These are phyloP conservation scores for Neoboletus subvelutipes DNA, from an alignment of 768 basidiomycete genomes.

Conservation along the genomic window DNA sequence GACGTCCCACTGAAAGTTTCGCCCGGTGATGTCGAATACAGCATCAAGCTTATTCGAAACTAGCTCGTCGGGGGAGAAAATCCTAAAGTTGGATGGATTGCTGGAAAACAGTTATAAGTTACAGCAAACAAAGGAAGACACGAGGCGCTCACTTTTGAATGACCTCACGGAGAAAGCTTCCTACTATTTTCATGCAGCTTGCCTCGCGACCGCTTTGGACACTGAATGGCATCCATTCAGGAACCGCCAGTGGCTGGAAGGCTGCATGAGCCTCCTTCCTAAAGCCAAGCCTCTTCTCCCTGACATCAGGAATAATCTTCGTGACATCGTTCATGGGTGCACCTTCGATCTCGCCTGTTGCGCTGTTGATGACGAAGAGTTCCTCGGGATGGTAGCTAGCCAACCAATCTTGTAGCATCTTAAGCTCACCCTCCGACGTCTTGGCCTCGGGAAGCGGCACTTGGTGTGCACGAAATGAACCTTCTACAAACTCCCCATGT, in stretches of 20 bases:
- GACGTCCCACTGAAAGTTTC: conserved; percentile 87
- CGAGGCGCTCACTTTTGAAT: conserved; percentile 45
- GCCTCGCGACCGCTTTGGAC: conserved; percentile 55
- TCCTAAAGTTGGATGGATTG: conserved; percentile 78
- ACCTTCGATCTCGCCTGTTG: conserved; percentile 37
- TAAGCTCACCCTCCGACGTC: conserved; percentile 61
- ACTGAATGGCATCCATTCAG: conserved; percentile 61
- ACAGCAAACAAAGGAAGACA: background rate
- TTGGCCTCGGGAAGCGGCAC: conserved; percentile 79
- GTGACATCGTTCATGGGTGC: conserved; percentile 54
- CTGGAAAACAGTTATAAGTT: conserved; percentile 31
- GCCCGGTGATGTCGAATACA: conserved; percentile 62
- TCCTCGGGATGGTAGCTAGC: conserved; percentile 65
- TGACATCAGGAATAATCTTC: conserved; percentile 52
- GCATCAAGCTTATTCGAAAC: conserved; percentile 88
- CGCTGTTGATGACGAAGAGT: conserved; percentile 48
- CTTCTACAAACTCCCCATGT: conserved; percentile 73
- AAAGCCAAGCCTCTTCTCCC: conserved; percentile 67
- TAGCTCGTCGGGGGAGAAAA: conserved; percentile 90
- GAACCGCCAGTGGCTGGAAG: conserved; percentile 60
- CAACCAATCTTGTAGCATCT: conserved; percentile 69
- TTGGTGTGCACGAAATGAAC: conserved; percentile 85
- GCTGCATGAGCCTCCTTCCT: conserved; percentile 64
- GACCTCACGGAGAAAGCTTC: conserved; percentile 55
- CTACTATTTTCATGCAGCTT: conserved; percentile 77